These are phyloP conservation scores for Cymbopogon citratus DNA, from an alignment of 176 grass and related monocot genomes.

Conservation along the genomic window DNA sequence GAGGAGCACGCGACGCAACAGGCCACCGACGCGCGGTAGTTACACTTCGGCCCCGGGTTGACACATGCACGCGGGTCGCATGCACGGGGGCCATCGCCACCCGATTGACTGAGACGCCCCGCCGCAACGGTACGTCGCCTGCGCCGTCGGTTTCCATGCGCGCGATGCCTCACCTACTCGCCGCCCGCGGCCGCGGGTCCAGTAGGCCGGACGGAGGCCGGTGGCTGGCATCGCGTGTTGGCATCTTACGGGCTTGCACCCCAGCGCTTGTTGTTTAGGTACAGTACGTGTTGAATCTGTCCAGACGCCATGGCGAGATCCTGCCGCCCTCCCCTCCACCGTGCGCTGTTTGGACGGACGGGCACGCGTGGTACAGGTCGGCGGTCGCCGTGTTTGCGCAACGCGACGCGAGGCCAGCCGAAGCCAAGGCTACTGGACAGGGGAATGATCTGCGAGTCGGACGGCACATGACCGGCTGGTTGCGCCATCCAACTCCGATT, in stretches of 20 bases:
- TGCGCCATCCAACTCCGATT: not conserved
- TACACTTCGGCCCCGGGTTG: not conserved
- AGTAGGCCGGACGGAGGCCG: not conserved
- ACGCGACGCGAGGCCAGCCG: constrained; percentile 11
- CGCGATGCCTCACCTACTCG: constrained; percentile 39
- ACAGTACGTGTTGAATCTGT: not conserved
- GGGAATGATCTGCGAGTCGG: not conserved
- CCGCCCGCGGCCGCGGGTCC: not conserved
- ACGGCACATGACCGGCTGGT: constrained; percentile 6
- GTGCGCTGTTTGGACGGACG: not conserved
- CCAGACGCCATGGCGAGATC: not conserved
- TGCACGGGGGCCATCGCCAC: constrained; percentile 1
- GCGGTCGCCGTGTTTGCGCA: constrained; percentile 4
- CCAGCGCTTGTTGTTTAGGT: not conserved
- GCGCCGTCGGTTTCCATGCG: constrained; percentile 15
- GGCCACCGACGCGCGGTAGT: constrained; percentile 10
- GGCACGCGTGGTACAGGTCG: constrained; percentile 6
- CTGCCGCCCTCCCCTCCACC: not conserved
- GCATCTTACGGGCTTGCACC: not conserved
- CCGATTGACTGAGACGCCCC: not conserved
- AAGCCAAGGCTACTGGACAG: not conserved
- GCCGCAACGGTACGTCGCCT: not conserved
- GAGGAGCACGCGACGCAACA: constrained; percentile 14
- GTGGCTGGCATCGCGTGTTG: no score
- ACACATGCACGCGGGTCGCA: constrained; percentile 7